Percentiles rank a stretch among this genome's conserved stretches.
These are phyloP conservation scores for Candida qinlingensis DNA, from an alignment of 805 yeast genomes.

Conservation along the genomic window DNA sequence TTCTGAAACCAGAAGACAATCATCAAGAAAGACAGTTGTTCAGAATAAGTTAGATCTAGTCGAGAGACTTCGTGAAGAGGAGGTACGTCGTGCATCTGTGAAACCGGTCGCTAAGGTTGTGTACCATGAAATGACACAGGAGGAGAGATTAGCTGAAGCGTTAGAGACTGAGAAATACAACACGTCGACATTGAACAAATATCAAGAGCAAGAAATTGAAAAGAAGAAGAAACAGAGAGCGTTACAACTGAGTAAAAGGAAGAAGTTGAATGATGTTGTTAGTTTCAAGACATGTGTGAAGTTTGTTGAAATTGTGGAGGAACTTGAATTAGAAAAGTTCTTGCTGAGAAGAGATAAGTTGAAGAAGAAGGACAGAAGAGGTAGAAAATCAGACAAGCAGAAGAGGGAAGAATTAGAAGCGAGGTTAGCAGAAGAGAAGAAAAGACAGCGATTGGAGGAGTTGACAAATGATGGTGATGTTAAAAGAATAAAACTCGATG, in stretches of 20 bases:
- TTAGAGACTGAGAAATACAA: slow-evolving; percentile 78
- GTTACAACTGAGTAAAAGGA: slow-evolving; percentile 59
- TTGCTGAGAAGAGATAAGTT: slow-evolving; percentile 32
- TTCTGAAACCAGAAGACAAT: slow-evolving; percentile 54
- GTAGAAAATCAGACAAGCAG: slow-evolving; percentile 37
- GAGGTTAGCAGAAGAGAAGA: slow-evolving; percentile 24
- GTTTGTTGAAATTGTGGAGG: slow-evolving; percentile 59
- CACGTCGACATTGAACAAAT: slow-evolving; percentile 63
- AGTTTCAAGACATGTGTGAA: slow-evolving; percentile 44
- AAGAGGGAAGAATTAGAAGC: slow-evolving; percentile 31
- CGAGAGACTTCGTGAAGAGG: slow-evolving; percentile 63
- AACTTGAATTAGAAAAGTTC: slow-evolving; percentile 44
- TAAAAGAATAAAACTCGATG: background rate
- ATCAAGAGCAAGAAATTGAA: slow-evolving; percentile 78
- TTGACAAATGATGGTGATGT: slow-evolving; percentile 14
- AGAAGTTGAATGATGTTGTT: slow-evolving; percentile 53
- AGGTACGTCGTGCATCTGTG: slow-evolving; percentile 45
- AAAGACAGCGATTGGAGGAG: slow-evolving; percentile 23
- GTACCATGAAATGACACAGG: slow-evolving; percentile 40
- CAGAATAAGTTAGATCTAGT: slow-evolving; percentile 74
- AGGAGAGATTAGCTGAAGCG: slow-evolving; percentile 63
- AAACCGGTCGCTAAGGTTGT: slow-evolving; percentile 38
- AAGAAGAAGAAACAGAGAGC: slow-evolving; percentile 76
- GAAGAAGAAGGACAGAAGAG: slow-evolving; percentile 41
- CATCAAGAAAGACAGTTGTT: slow-evolving; percentile 73